Evolutionary conservation across 257 asterid species (phyloP).

Genomic region (Nyctanthes arbortristis): DNA sequence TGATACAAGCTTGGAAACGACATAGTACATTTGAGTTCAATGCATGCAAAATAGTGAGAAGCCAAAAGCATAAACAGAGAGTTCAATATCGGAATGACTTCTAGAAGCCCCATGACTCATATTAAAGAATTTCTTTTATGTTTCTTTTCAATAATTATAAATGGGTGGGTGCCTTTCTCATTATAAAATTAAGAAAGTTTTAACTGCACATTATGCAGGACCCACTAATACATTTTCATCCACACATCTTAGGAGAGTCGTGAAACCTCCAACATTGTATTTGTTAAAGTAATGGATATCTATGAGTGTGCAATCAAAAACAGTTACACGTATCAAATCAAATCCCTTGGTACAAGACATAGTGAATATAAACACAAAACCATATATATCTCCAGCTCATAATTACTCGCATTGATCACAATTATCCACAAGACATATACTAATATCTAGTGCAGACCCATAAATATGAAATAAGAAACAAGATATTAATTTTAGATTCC

Average conservation of each 20-base stretch:
- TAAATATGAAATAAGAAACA: not conserved
- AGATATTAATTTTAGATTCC: not conserved
- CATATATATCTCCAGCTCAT: constrained; percentile 4
- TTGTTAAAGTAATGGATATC: not conserved
- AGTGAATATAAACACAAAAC: constrained; percentile 1
- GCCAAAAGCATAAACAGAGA: not conserved
- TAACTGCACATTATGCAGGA: too few species aligned
- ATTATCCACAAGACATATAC: not conserved
- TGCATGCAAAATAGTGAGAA: not conserved
- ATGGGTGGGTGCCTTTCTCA: too few species aligned
- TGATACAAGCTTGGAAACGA: not conserved
- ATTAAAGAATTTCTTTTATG: not conserved
- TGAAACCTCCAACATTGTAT: too few species aligned
- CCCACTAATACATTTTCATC: too few species aligned
- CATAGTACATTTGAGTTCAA: not conserved
- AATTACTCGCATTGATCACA: constrained; percentile 10
- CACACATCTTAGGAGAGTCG: too few species aligned
- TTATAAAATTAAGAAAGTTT: too few species aligned
- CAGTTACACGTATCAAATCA: constrained; percentile 3
- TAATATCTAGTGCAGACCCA: not conserved
- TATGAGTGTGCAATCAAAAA: not conserved
- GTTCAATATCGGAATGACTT: not conserved
- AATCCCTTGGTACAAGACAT: constrained; percentile 6
- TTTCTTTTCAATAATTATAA: not conserved
- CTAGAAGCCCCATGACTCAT: not conserved